Base-by-base conservation (phyloP, 306 rosid species). In the Alnus rubra region DNA sequence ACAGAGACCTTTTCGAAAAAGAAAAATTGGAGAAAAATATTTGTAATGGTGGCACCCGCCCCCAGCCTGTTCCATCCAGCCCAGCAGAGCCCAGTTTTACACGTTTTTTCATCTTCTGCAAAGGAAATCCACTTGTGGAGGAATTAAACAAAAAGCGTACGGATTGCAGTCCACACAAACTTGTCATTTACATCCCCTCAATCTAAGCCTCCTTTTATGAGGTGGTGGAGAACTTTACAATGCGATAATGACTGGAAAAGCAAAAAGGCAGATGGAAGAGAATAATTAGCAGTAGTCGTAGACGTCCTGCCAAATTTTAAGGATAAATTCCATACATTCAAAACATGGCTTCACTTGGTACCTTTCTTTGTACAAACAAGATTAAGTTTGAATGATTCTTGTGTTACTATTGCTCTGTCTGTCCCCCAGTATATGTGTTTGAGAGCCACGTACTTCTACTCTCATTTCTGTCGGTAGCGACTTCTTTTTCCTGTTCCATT, bases 151-250 rank as follows among this genome's bases (percentile, higher is more conserved):
- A 9, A 59, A 68, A 33, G 15, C 7, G 23, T 1, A 47, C 14
- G 80, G 76, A 50, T 30, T 76, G n/a, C 35, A 64, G 71, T 23
- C 16, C 62, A 64, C 76, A 39, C 28, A 73, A 42, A 18, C 35
- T 76, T 65, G 87, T 80, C 84, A 76, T 80, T 80, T 64, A 72
- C 72, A n/a, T 19, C 5, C 54, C 19, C 48, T 64, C 65, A 49
- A 19, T 69, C 75, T 19, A 16, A 54, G 48, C 56, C 33, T n/a
- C 10, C 10, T 69, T 50, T 45, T 49, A 49, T 49, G 52, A 84
- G 48, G 64, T 84, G 75, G 84, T 80, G 79, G 84, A 68, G 49
- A 84, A 73, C 84, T 73, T 84, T 77, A 58, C 74, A 28, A 55
- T 76, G 60, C 45, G 84, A 80, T 76, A 39, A 73, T 68, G 84